Conservation (phyloP, 306 rosid species). For the Quercus engelmannii region DNA sequence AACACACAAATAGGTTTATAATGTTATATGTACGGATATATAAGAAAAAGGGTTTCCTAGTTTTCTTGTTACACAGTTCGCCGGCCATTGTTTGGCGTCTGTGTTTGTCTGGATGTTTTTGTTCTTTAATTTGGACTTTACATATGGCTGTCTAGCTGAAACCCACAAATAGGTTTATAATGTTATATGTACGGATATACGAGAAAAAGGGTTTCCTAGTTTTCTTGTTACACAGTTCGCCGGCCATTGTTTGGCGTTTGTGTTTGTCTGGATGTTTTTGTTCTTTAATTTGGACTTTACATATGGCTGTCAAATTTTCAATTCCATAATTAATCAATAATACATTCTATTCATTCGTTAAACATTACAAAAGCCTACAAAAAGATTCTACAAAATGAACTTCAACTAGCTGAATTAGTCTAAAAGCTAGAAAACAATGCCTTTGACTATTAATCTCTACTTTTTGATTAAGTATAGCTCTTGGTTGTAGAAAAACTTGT, state of each 20-base stretch:
- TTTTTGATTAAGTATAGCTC: slow-evolving; percentile 44
- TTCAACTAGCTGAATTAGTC: slow-evolving; percentile 1
- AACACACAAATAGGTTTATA: neutral
- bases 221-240: neutral
- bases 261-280: neutral
- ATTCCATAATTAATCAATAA: neutral
- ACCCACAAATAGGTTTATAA: neutral
- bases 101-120: neutral
- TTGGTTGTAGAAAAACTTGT: slow-evolving; percentile 52
- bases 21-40: neutral
- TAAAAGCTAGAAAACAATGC: slow-evolving; percentile 30
- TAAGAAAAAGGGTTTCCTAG: neutral
- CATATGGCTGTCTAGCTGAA: neutral
- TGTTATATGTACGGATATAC: neutral
- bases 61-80: neutral
- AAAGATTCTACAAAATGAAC: neutral
- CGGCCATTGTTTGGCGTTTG: neutral
- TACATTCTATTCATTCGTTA: neutral
- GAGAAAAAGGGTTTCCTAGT: neutral
- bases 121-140: neutral
- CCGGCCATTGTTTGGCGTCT: neutral
- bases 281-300: neutral
- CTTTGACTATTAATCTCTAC: slow-evolving; percentile 19
- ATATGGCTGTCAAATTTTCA: neutral
- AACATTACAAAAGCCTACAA: neutral